Conservation (phyloP, 805 yeast species). For the Candida germanica region DNA sequence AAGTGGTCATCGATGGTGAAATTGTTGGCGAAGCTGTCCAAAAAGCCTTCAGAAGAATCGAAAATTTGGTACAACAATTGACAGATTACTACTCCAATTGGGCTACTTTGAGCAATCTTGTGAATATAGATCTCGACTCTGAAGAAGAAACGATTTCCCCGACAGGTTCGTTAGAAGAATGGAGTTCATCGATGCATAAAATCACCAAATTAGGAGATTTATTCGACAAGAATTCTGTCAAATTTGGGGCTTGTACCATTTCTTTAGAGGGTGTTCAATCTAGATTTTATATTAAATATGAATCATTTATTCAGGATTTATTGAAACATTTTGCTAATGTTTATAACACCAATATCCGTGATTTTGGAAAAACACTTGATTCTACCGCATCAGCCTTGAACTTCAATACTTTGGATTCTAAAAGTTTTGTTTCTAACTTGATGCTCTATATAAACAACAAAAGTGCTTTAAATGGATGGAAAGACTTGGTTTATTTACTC, state of each 20-base stretch:
- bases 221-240: conserved; percentile 39
- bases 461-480: too few relatives aligned
- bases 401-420: conserved; percentile 11
- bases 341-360: conserved; percentile 27
- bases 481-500: conserved; percentile 1
- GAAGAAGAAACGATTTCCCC: conserved; percentile 34
- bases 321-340: conserved; percentile 37
- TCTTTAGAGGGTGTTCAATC: conserved; percentile 54
- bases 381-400: conserved; percentile 22
- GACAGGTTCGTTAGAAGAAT: conserved; percentile 23
- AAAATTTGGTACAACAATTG: conserved; percentile 26
- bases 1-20: neutral
- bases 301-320: conserved; percentile 53
- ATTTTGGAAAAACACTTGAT: conserved; percentile 28
- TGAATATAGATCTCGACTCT: conserved; percentile 49
- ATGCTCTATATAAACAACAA: conserved; percentile 3
- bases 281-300: conserved; percentile 52
- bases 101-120: conserved; percentile 53
- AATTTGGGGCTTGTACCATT: conserved; percentile 25
- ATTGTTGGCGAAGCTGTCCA: neutral
- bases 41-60: conserved; percentile 21
- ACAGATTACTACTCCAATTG: conserved; percentile 45
- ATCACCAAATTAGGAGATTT: conserved; percentile 40
- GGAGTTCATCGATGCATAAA: conserved; percentile 49
- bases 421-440: conserved; percentile 7